Evolutionary conservation across 2,329 filamentous ascomycete genomes (phyloP), one percentile per base, ranked within the genome.

Genomic region (Microsporum audouinii): DNA sequence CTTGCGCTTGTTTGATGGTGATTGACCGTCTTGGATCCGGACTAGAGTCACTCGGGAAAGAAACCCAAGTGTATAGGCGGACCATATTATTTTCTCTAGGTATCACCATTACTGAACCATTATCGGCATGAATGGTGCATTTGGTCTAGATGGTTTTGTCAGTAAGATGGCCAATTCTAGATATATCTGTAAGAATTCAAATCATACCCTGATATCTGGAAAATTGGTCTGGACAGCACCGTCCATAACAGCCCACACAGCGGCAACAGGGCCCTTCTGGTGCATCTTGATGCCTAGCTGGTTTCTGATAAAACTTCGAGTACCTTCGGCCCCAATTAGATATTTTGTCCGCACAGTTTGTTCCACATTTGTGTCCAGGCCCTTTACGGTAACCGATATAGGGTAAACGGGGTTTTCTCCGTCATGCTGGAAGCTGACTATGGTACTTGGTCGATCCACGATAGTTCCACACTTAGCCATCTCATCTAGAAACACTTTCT

Each of bases 21-120:
- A 80, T 80, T 2, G 80, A 80, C 73, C 84, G 84, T 65, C 82
- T 77, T 3, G 83, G 83, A 67, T 84, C 75, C 78, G 80, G 85
- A 69, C 85, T 82, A 57, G 78, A 72, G 66, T 86, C 83, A 56
- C 79, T 82, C 0, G 83, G 85, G 6, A 81, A 84, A 41, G 82
- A 83, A 62, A 86, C 82, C 71, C 86, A 83, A 51, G 79, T 76
- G 62, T 79, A 79, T 29, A 79, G 68, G 47, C 77, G 74, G 56
- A 78, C 76, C 76, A 79, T 78, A 66, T 78, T 77, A 66, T 78
- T 73, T 66, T 89, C 87, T 39, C 86, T 80, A 1, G 88, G 88
- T 61, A 92, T 91, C 3, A 91, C 85, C 84, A 91, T 88, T 68
- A 91, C 86, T n/a, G 87, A 90, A 1, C 88, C 88, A 62, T 85